Evolutionary conservation across 148 eudicot genomes (phyloP).

Genomic region (Agrostemma githago): DNA sequence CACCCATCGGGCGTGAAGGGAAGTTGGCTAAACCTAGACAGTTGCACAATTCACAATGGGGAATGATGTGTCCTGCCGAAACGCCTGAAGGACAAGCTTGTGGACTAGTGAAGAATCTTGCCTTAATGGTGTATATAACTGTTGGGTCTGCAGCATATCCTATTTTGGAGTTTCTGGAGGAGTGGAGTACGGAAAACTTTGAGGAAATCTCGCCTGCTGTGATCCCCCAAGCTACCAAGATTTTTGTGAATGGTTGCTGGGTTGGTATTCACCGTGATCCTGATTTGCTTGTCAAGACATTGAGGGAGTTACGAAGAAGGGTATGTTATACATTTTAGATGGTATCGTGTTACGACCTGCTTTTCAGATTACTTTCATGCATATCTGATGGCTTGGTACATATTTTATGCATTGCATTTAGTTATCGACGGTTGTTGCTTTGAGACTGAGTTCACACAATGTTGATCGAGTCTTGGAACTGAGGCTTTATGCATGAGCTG

Average conservation of each 20-base stretch:
- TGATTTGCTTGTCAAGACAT: slow-evolving; percentile 79
- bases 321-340: slow-evolving; percentile 33
- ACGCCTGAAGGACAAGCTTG: slow-evolving; percentile 99
- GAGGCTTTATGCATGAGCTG: slow-evolving; percentile 6
- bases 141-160: slow-evolving; percentile 99
- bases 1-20: slow-evolving; percentile 98
- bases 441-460: background rate
- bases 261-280: slow-evolving; percentile 99
- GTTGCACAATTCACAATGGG: slow-evolving; percentile 98
- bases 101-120: slow-evolving; percentile 95
- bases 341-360: slow-evolving; percentile 14
- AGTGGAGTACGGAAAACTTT: slow-evolving; percentile 98
- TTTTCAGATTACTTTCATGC: background rate
- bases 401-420: background rate
- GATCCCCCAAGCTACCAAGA: slow-evolving; percentile 91
- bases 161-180: slow-evolving; percentile 88
- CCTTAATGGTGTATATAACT: slow-evolving; percentile 89
- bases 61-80: slow-evolving; percentile 99
- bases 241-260: slow-evolving; percentile 98
- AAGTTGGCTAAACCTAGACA: slow-evolving; percentile 98
- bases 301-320: slow-evolving; percentile 84
- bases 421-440: background rate
- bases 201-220: slow-evolving; percentile 97
- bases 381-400: slow-evolving; percentile 6
- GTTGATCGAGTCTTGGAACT: background rate